Percentiles rank a stretch among this genome's conserved stretches.
Conservation (phyloP, 768 basidiomycete species). For the Xerocomus spinulosus region DNA sequence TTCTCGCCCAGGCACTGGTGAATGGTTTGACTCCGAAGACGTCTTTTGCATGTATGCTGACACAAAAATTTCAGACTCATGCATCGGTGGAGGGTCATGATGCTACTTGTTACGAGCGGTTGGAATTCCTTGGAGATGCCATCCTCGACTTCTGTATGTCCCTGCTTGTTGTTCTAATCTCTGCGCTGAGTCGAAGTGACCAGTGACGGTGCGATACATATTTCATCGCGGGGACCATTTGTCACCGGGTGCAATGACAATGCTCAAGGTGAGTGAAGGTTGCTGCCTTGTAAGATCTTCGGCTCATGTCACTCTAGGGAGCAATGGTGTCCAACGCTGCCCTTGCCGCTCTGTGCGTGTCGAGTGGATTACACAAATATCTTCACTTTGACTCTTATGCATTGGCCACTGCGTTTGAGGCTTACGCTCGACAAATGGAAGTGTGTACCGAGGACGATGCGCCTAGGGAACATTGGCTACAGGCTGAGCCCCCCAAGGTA, state of each 20-base stretch:
- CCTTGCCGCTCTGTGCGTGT: conserved; percentile 71
- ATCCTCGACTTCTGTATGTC: conserved; percentile 76
- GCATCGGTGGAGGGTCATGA: conserved; percentile 54
- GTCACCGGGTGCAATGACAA: conserved; percentile 71
- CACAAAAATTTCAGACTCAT: conserved; percentile 54
- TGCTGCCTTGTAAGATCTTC: not conserved
- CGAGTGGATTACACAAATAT: conserved; percentile 58
- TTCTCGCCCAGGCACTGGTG: conserved; percentile 73
- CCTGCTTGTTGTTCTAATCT: not conserved
- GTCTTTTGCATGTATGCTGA: conserved; percentile 6
- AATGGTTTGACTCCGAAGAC: conserved; percentile 15
- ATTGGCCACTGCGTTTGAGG: conserved; percentile 46
- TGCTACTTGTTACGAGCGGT: conserved; percentile 60
- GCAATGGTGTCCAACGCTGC: conserved; percentile 84
- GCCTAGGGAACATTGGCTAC: conserved; percentile 75
- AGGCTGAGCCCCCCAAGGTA: conserved; percentile 76
- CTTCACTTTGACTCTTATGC: conserved; percentile 54
- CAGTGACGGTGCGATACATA: conserved; percentile 73
- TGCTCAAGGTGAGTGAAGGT: conserved; percentile 56
- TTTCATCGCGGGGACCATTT: conserved; percentile 58
- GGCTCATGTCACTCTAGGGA: conserved; percentile 40
- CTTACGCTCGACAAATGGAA: conserved; percentile 49
- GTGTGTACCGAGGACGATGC: conserved; percentile 43
- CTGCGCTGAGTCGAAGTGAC: conserved; percentile 2
- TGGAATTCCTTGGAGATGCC: conserved; percentile 85